Conservation (phyloP, 179 eudicot genomes). For the Spergularia azorica region DNA sequence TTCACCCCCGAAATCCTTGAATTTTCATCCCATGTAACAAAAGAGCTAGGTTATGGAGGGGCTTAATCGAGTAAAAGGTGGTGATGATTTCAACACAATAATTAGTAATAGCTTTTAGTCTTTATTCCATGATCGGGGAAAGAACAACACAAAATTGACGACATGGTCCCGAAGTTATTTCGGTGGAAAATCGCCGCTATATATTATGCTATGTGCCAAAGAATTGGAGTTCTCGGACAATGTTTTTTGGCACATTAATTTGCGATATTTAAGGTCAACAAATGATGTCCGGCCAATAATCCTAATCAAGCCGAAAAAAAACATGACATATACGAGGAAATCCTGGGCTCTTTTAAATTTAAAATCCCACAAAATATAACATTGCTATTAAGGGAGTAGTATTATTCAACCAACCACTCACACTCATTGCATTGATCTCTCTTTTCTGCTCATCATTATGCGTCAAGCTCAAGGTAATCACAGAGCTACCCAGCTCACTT, state of each 20-base stretch:
- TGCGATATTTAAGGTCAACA: slow-evolving; percentile 25
- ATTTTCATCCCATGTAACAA: too few relatives aligned
- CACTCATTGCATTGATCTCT: slow-evolving; percentile 36
- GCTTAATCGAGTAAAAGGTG: too few relatives aligned
- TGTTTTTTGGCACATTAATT: slow-evolving; percentile 6
- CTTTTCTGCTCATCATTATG: slow-evolving; percentile 33
- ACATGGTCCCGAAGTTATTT: slow-evolving; percentile 1
- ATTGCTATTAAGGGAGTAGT: slow-evolving; percentile 2
- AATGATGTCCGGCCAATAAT: slow-evolving; percentile 9
- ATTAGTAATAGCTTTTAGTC: not conserved
- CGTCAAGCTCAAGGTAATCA: slow-evolving; percentile 28
- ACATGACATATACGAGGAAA: slow-evolving; percentile 54
- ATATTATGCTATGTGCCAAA: not conserved
- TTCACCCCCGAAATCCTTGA: too few relatives aligned
- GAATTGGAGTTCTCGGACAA: slow-evolving; percentile 2
- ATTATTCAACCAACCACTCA: slow-evolving; percentile 49
- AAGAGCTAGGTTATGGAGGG: too few relatives aligned
- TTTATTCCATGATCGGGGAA: not conserved
- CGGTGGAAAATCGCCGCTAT: slow-evolving; percentile 4
- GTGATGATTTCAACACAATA: not conserved
- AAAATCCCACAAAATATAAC: slow-evolving; percentile 28
- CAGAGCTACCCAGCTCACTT: not conserved
- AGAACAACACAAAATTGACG: slow-evolving; percentile 1
- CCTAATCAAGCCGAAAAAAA: slow-evolving; percentile 27
- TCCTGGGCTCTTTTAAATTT: slow-evolving; percentile 45